Evolutionary conservation across 2,329 filamentous ascomycete genomes (phyloP), one percentile per base, ranked within the genome.

Genomic region (Conoideocrella luteorostrata): DNA sequence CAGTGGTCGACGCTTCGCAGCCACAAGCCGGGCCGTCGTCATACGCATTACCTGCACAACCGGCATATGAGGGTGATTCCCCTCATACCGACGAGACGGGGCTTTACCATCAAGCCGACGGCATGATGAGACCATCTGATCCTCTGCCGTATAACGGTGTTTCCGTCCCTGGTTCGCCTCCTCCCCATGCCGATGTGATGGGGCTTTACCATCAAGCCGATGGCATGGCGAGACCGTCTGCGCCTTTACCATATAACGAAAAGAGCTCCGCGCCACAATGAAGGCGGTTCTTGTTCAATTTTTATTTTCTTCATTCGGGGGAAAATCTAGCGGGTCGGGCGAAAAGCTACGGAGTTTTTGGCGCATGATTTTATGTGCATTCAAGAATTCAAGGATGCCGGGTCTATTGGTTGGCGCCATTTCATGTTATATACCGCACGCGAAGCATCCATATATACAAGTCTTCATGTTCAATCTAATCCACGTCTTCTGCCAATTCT

Each of bases 401-500:
- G 22, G 15, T 22, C 33, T n/a, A 34, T 20, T 17, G 36, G 18
- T 13, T 7, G 17, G 23, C 17, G 37, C 28, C n/a, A 20, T 18
- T 30, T 30, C 23, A 13, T 17, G 13, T 32, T 21, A 21, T 32
- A 4, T 13, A 21, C 10, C 30, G 21, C 23, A n/a, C n/a, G n/a
- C n/a, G n/a, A n/a, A n/a, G n/a, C n/a, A n/a, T n/a, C n/a, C 28
- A 32, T 32, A 39, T 32, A 7, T 7, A 32, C 12, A 32, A n/a
- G n/a, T n/a, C n/a, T n/a, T n/a, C n/a, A n/a, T n/a, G n/a, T n/a
- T n/a, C 9, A 2, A 37, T 48, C 44, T 58, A 62, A 36, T 66
- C 62, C 4, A 65, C 50, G 20, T 66, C 61, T 11, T 64, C 61
- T 2, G 54, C 48, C 26, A 56, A 66, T 41, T 64, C 55, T 0